Conservation (phyloP, 495 filamentous ascomycete species). For the Trichoderma virens region DNA sequence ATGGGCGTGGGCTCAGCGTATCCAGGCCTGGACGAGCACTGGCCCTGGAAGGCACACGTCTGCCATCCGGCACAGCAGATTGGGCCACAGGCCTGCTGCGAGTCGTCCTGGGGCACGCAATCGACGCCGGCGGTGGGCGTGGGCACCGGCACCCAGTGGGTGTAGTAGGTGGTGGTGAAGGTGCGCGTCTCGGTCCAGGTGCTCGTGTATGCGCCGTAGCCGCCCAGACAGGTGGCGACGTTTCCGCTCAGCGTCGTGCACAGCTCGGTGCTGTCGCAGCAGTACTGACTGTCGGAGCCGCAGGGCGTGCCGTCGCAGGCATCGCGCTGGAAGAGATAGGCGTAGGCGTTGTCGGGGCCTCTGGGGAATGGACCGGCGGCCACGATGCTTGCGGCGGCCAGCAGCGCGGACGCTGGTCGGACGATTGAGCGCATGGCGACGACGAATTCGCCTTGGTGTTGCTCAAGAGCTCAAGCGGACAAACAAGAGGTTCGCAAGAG, state of each 20-base stretch:
- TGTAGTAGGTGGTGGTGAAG: slow-evolving; percentile 60
- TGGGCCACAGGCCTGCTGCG: slow-evolving; percentile 59
- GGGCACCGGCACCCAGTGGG: slow-evolving; percentile 29
- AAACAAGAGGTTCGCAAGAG: too few species aligned
- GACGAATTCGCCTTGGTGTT: background rate
- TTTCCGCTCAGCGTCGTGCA: slow-evolving; percentile 55
- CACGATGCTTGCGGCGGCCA: slow-evolving; percentile 25
- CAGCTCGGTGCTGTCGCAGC: slow-evolving; percentile 51
- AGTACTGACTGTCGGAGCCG: slow-evolving; percentile 58
- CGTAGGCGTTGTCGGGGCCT: slow-evolving; percentile 31
- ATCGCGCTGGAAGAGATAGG: slow-evolving; percentile 33
- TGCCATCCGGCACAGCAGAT: slow-evolving; percentile 69
- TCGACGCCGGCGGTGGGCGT: slow-evolving; percentile 36
- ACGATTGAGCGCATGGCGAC: background rate
- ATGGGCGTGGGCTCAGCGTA: slow-evolving; percentile 22
- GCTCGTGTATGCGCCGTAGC: slow-evolving; percentile 59
- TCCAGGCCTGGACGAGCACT: slow-evolving; percentile 35
- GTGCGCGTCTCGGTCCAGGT: slow-evolving; percentile 66
- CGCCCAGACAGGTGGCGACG: slow-evolving; percentile 32
- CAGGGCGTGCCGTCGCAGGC: slow-evolving; percentile 53
- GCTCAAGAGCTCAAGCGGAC: too few species aligned
- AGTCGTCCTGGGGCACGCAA: slow-evolving; percentile 46
- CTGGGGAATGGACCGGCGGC: slow-evolving; percentile 27
- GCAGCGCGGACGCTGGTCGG: slow-evolving; percentile 13
- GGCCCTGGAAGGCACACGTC: slow-evolving; percentile 48